A percentile compares a stretch with the other conserved stretches of the same genome.
Conservation (phyloP, 2,329 filamentous ascomycete genomes). For the Botrytis deweyae region DNA sequence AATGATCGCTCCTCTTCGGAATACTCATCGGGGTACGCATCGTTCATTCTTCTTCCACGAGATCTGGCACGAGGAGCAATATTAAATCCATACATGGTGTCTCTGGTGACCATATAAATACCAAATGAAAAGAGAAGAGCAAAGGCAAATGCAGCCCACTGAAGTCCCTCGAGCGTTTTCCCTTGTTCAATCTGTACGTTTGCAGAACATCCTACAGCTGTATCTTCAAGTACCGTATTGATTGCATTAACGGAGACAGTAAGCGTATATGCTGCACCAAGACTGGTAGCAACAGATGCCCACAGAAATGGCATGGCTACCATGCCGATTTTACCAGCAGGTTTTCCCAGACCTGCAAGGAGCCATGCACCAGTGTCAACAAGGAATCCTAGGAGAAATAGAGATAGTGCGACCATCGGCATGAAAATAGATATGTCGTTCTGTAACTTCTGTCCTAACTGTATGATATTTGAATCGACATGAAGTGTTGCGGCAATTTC, state of each 20-base stretch:
- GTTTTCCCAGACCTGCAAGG: slow-evolving; percentile 12
- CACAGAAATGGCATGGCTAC: slow-evolving; percentile 17
- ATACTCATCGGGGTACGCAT: slow-evolving; percentile 6
- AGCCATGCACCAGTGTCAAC: slow-evolving; percentile 16
- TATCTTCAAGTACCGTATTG: slow-evolving; percentile 3
- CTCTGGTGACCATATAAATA: slow-evolving; percentile 17
- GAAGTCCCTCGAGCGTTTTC: slow-evolving; percentile 11
- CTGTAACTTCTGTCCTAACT: slow-evolving; percentile 12
- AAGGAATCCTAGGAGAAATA: slow-evolving; percentile 10
- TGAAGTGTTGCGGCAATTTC: slow-evolving; percentile 10
- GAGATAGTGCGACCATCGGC: not conserved
- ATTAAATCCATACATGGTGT: slow-evolving; percentile 14
- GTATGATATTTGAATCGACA: slow-evolving; percentile 12
- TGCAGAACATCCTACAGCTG: slow-evolving; percentile 1
- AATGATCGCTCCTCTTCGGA: not conserved
- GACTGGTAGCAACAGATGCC: slow-evolving; percentile 2
- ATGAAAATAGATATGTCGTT: slow-evolving; percentile 17
- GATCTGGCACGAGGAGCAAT: slow-evolving; percentile 8
- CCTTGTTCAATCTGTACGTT: slow-evolving; percentile 14
- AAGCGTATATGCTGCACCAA: slow-evolving; percentile 13
- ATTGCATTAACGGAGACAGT: slow-evolving; percentile 15
- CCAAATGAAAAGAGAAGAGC: slow-evolving; percentile 13
- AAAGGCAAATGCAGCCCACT: slow-evolving; percentile 14
- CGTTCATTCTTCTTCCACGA: slow-evolving; percentile 12
- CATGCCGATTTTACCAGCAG: not conserved